Conservation (phyloP, 2,329 filamentous ascomycete genomes). For the Ambrosiella cleistominuta region DNA sequence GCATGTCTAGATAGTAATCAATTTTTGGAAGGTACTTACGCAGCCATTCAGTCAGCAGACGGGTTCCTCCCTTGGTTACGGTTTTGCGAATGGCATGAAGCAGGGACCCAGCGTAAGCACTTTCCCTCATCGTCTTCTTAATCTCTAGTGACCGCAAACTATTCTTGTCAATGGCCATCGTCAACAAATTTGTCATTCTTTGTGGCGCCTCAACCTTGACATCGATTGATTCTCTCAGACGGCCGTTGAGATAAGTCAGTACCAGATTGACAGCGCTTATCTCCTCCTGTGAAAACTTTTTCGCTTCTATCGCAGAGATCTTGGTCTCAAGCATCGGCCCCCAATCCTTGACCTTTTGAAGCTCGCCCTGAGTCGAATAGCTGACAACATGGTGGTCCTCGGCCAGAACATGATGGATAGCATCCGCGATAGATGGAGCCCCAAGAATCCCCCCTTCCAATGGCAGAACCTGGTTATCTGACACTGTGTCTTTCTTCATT, state of each 20-base stretch:
- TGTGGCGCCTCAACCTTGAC: conserved; percentile 73
- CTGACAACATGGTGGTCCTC: conserved; percentile 63
- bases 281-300: conserved; percentile 49
- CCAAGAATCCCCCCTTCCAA: not conserved
- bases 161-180: conserved; percentile 84
- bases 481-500: not conserved
- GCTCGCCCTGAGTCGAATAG: conserved; percentile 38
- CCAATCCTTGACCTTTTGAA: conserved; percentile 47
- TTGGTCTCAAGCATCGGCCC: conserved; percentile 57
- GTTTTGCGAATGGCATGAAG: conserved; percentile 80
- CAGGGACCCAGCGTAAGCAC: conserved; percentile 62
- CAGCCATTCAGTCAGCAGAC: conserved; percentile 71
- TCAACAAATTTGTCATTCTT: conserved; percentile 54
- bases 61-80: conserved; percentile 76
- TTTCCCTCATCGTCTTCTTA: conserved; percentile 67
- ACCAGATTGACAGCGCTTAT: conserved; percentile 60
- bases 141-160: conserved; percentile 82
- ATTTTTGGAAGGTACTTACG: conserved; percentile 24
- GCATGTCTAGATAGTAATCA: not conserved
- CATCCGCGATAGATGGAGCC: conserved; percentile 13
- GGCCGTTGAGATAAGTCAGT: conserved; percentile 68
- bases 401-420: conserved; percentile 48
- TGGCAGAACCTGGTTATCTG: not conserved
- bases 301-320: conserved; percentile 33
- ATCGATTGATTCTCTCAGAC: conserved; percentile 53